phyloP scores from a whole-genome alignment of 148 eudicot species.

The Beta vulgaris region DNA sequence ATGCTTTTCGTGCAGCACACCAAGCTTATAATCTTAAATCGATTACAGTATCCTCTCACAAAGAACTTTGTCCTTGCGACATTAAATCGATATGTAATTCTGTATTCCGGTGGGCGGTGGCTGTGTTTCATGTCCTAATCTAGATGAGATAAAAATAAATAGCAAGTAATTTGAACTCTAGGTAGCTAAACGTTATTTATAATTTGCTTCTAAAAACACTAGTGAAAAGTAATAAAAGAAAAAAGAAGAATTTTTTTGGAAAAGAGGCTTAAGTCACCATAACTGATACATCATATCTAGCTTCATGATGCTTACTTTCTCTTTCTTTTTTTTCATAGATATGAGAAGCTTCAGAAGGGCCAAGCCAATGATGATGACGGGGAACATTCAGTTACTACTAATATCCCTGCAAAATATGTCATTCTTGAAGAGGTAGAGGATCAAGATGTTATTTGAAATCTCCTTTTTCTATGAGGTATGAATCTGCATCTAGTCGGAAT shows the following conservation, averaged over 20 bases:
- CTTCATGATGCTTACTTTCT: conserved; percentile 6
- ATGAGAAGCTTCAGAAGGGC: conserved; percentile 69
- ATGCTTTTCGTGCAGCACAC: background rate
- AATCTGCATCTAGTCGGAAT: background rate
- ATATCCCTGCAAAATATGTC: conserved; percentile 67
- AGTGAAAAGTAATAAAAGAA: background rate
- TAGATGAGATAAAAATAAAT: background rate
- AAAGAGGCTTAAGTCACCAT: background rate
- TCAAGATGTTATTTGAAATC: conserved; percentile 43
- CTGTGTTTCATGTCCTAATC: background rate
- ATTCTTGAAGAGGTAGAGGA: conserved; percentile 85
- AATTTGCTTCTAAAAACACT: background rate
- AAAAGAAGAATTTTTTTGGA: too few species aligned
- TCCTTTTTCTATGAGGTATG: conserved; percentile 18
- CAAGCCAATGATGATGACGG: conserved; percentile 30
- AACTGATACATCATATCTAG: background rate
- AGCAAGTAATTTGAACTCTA: background rate
- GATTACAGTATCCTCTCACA: background rate
- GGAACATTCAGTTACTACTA: conserved; percentile 29
- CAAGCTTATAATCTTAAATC: background rate
- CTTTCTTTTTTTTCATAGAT: conserved; percentile 39
- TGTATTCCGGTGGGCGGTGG: too few species aligned
- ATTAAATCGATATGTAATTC: background rate
- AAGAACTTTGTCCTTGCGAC: background rate
- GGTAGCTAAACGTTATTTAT: background rate